Percentiles rank a stretch among this genome's conserved stretches.
Evolutionary conservation across 2,329 filamentous ascomycete genomes (phyloP).

Genomic region (Zymoseptoria pseudotritici): DNA sequence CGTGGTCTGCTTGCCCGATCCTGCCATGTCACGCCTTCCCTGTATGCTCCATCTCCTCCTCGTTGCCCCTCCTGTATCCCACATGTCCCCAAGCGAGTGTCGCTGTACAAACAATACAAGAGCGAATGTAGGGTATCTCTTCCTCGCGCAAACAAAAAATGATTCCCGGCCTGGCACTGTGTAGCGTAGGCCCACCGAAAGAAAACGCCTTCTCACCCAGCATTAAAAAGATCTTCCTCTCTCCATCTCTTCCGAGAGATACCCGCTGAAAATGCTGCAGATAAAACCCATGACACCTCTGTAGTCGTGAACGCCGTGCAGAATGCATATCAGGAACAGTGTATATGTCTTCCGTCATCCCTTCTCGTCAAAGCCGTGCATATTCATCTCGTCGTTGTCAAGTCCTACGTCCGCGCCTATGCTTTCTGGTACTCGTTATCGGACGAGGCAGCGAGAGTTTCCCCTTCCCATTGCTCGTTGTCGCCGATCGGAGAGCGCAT

Average conservation of each 20-base stretch:
- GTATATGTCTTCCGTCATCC: neutral
- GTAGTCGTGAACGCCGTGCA: neutral
- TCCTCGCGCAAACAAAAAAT: neutral
- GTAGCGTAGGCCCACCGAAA: constrained; percentile 4
- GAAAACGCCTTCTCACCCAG: neutral
- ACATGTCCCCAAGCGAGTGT: constrained; percentile 14
- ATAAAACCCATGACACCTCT: constrained; percentile 2
- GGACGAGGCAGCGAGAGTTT: constrained; percentile 40
- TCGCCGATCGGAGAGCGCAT: constrained; percentile 48
- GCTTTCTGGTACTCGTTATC: constrained; percentile 22
- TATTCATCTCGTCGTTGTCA: neutral
- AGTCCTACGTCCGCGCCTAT: constrained; percentile 9
- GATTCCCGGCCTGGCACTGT: constrained; percentile 2
- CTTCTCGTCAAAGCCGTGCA: neutral
- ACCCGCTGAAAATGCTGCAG: constrained; percentile 3
- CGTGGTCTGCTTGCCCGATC: neutral
- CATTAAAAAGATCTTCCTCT: neutral
- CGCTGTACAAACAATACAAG: constrained; percentile 18
- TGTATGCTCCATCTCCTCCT: neutral
- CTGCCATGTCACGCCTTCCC: constrained; percentile 7
- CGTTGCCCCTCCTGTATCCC: constrained; percentile 5
- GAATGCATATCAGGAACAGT: neutral
- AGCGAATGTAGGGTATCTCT: constrained; percentile 22
- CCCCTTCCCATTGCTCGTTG: constrained; percentile 49
- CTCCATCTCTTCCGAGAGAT: constrained; percentile 1